Conservation (phyloP, 768 basidiomycete genomes). For the Termitomyces sp. region DNA sequence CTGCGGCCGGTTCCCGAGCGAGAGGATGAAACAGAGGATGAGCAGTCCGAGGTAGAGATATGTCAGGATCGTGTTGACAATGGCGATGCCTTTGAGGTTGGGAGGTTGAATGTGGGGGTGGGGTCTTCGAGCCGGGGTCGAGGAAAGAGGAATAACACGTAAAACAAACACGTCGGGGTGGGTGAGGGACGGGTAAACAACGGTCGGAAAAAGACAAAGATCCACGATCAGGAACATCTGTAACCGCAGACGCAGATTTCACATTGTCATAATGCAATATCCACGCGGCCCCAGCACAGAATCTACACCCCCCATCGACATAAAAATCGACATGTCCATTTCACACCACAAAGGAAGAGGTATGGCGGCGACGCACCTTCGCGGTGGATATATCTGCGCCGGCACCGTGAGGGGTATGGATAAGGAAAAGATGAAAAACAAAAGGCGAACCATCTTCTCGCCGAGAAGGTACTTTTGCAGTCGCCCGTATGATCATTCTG, state of each 20-base stretch:
- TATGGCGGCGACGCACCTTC: constrained; percentile 45
- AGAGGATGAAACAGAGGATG: constrained; percentile 82
- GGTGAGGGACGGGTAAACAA: neutral
- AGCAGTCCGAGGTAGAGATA: constrained; percentile 89
- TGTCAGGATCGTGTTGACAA: constrained; percentile 74
- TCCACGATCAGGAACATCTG: constrained; percentile 93
- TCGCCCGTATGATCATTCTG: constrained; percentile 82
- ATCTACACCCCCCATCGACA: no score
- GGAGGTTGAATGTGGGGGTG: constrained; percentile 47
- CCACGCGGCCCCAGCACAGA: constrained; percentile 98
- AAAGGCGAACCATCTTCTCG: constrained; percentile 61
- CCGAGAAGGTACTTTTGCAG: constrained; percentile 96
- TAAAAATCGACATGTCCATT: no score
- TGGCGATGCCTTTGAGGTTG: constrained; percentile 61
- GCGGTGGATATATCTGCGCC: constrained; percentile 91
- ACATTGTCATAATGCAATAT: constrained; percentile 95
- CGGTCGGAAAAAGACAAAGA: constrained; percentile 24
- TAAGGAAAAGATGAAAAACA: no score
- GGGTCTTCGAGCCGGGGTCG: constrained; percentile 68
- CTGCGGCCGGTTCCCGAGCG: constrained; percentile 89
- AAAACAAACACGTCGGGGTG: constrained; percentile 23
- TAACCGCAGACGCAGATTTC: constrained; percentile 89
- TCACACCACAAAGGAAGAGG: no score
- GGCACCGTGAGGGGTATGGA: constrained; percentile 44
- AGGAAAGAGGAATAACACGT: no score